Percentiles rank a stretch among this genome's conserved stretches.
Conservation (phyloP, 73 alveolate species). For the Uronychia setigera region DNA sequence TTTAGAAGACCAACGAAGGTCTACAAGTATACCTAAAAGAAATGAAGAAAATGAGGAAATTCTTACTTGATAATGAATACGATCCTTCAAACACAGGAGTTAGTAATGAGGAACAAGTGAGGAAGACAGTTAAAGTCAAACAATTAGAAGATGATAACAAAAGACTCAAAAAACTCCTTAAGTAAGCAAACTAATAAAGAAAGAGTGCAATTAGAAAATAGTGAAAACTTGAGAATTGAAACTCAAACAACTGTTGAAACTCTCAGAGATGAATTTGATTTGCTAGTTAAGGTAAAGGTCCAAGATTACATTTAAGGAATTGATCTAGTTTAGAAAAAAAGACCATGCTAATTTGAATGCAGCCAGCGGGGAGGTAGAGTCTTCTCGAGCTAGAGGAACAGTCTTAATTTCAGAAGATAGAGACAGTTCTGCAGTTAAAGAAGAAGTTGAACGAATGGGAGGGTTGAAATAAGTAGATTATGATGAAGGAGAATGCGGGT, state of each 20-base stretch:
- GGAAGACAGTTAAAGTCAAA: slow-evolving; percentile 36
- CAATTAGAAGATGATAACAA: slow-evolving; percentile 64
- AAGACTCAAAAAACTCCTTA: slow-evolving; percentile 53
- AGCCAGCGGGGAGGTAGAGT: not conserved
- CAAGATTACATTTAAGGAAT: not conserved
- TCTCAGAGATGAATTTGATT: slow-evolving; percentile 63
- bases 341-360: too few relatives aligned
- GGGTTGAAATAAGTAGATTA: not conserved
- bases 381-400: not conserved
- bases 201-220: slow-evolving; percentile 53
- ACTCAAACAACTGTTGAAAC: slow-evolving; percentile 66
- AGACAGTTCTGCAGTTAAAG: not conserved
- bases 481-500: not conserved
- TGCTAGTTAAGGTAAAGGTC: slow-evolving; percentile 45
- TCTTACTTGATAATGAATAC: slow-evolving; percentile 4
- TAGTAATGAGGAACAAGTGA: slow-evolving; percentile 7
- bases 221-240: slow-evolving; percentile 62
- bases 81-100: not conserved
- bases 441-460: not conserved
- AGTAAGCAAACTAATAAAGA: not conserved
- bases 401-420: not conserved
- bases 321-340: not conserved
- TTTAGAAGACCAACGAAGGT: slow-evolving; percentile 37
- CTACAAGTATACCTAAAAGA: slow-evolving; percentile 29
- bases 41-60: slow-evolving; percentile 39